These are phyloP conservation scores for Pyrenopolyporus hunteri DNA, from an alignment of 495 filamentous ascomycete genomes.

Conservation along the genomic window DNA sequence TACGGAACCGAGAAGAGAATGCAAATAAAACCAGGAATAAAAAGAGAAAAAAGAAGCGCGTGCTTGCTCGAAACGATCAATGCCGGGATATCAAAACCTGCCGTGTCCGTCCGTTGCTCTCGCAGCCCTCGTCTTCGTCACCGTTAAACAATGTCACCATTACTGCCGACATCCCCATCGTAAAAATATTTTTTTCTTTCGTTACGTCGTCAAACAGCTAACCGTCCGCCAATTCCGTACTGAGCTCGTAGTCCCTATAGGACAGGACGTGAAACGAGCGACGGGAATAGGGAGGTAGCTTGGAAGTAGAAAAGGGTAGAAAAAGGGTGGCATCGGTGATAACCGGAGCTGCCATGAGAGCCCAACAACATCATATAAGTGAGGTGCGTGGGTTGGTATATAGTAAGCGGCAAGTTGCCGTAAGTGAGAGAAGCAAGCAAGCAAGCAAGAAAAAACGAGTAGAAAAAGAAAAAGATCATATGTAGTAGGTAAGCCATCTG, in stretches of 20 bases:
- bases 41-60: constrained; percentile 5
- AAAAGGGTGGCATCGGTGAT: neutral
- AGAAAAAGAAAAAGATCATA: constrained; percentile 1
- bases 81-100: constrained; percentile 22
- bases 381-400: neutral
- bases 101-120: neutral
- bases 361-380: neutral
- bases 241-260: neutral
- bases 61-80: constrained; percentile 19
- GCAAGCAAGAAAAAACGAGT: neutral
- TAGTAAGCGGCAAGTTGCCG: neutral
- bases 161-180: neutral
- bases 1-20: neutral
- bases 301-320: neutral
- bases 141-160: too few species aligned
- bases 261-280: neutral
- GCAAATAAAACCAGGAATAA: too few species aligned
- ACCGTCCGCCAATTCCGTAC: neutral
- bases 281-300: too few species aligned
- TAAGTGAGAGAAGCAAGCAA: neutral
- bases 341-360: neutral
- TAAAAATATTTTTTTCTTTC: neutral
- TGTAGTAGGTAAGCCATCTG: neutral
- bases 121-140: constrained; percentile 13
- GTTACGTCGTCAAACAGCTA: neutral